Conservation (phyloP, 495 filamentous ascomycete genomes). For the Aeminium ludgeri region DNA sequence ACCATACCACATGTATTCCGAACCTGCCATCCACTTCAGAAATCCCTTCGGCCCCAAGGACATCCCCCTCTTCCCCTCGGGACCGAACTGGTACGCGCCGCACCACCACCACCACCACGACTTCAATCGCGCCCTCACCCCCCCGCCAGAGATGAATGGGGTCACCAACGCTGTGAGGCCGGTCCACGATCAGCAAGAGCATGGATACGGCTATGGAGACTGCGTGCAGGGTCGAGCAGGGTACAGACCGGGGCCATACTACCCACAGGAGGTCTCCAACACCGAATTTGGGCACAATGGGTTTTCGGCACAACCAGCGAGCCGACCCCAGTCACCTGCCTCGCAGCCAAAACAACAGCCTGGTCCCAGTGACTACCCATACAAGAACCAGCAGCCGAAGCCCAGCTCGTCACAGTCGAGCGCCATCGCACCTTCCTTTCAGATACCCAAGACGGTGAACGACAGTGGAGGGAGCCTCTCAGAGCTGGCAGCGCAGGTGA, state of each 20-base stretch:
- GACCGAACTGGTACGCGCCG: slow-evolving; percentile 4
- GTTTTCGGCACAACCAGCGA: background rate
- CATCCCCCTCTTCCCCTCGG: background rate
- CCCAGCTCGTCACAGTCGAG: slow-evolving; percentile 5
- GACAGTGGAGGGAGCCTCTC: slow-evolving; percentile 18
- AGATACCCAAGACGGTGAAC: slow-evolving; percentile 19
- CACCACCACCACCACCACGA: background rate
- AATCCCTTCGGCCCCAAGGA: slow-evolving; percentile 9
- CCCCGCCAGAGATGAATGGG: slow-evolving; percentile 15
- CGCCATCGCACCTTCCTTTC: slow-evolving; percentile 17
- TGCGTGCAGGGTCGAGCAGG: background rate
- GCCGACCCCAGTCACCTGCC: slow-evolving; percentile 5
- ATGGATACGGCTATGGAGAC: slow-evolving; percentile 3
- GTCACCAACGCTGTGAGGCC: background rate
- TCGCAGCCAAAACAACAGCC: slow-evolving; percentile 4
- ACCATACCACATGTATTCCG: slow-evolving; percentile 11
- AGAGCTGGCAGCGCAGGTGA: slow-evolving; percentile 18
- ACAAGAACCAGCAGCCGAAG: background rate
- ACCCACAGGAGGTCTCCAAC: background rate
- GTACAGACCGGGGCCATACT: slow-evolving; percentile 1
- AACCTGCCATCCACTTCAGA: slow-evolving; percentile 5
- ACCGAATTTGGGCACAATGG: slow-evolving; percentile 1
- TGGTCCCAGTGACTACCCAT: background rate
- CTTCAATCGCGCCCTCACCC: slow-evolving; percentile 7
- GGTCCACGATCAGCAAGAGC: slow-evolving; percentile 9